Conservation (phyloP, 805 yeast species). For the Ogataea nitratoaversa region DNA sequence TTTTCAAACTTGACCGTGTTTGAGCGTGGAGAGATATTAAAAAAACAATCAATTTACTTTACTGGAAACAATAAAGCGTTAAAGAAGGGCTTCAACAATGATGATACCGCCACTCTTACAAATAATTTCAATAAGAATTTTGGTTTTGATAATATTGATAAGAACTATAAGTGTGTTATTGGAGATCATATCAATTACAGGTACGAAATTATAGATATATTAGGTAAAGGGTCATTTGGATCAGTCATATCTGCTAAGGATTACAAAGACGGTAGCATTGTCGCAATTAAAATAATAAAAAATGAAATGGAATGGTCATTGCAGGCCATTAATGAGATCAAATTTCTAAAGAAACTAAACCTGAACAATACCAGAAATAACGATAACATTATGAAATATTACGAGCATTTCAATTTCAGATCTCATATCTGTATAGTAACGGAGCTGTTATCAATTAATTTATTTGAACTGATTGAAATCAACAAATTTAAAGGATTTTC, state of each 20-base stretch:
- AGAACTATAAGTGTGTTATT: slow-evolving; percentile 50
- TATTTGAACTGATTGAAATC: slow-evolving; percentile 55
- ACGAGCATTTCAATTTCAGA: slow-evolving; percentile 72
- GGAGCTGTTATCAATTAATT: slow-evolving; percentile 63
- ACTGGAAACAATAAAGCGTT: slow-evolving; percentile 35
- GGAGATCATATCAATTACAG: slow-evolving; percentile 77
- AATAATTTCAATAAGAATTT: slow-evolving; percentile 44
- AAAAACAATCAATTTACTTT: slow-evolving; percentile 46
- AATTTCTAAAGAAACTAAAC: slow-evolving; percentile 50
- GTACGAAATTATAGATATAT: slow-evolving; percentile 52
- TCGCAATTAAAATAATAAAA: slow-evolving; percentile 76
- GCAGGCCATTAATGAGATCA: slow-evolving; percentile 77
- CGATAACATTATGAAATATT: slow-evolving; percentile 45
- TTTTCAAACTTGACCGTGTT: slow-evolving; percentile 39
- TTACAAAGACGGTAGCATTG: slow-evolving; percentile 50
- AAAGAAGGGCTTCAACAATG: too few species aligned
- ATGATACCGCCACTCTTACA: slow-evolving; percentile 28
- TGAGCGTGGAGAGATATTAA: slow-evolving; percentile 57
- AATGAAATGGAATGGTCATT: slow-evolving; percentile 69
- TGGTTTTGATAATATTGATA: slow-evolving; percentile 69
- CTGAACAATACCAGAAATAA: slow-evolving; percentile 19
- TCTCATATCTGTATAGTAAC: slow-evolving; percentile 80
- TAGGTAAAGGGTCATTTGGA: slow-evolving; percentile 85
- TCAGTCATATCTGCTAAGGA: slow-evolving; percentile 68
- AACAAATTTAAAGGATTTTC: slow-evolving; percentile 48